phyloP scores from a whole-genome alignment of 495 filamentous ascomycete species.

The Aspergillus avenaceus region DNA sequence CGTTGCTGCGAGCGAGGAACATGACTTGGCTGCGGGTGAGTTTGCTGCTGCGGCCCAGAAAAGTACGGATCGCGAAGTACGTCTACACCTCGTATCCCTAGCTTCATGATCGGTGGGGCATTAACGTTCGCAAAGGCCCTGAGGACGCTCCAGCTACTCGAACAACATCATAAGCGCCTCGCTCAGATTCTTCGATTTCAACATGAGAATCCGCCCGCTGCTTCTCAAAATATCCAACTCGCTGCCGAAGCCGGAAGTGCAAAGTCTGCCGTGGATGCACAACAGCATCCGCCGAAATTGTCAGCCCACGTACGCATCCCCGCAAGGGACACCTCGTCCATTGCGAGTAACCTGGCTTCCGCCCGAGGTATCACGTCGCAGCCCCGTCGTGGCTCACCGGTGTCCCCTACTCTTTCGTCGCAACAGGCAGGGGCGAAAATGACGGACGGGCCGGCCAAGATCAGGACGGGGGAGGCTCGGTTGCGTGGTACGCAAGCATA shows the following conservation, averaged over 20 bases:
- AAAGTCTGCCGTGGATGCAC: constrained; percentile 28
- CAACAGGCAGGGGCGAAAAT: constrained; percentile 74
- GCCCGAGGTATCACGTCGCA: constrained; percentile 80
- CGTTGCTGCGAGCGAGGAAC: constrained; percentile 76
- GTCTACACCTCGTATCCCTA: background rate
- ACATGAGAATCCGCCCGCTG: constrained; percentile 50
- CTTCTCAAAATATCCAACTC: constrained; percentile 13
- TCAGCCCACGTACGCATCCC: constrained; percentile 45
- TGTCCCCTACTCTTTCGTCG: constrained; percentile 65
- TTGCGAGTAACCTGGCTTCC: constrained; percentile 86
- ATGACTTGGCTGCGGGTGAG: constrained; percentile 83
- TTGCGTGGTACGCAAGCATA: constrained; percentile 21
- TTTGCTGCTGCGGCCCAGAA: constrained; percentile 76
- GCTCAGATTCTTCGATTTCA: constrained; percentile 73
- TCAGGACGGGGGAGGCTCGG: constrained; percentile 34
- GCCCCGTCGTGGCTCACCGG: constrained; percentile 54
- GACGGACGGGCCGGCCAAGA: constrained; percentile 50
- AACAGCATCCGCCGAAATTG: constrained; percentile 33
- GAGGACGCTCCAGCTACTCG: constrained; percentile 76
- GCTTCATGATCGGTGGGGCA: background rate
- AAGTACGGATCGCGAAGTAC: constrained; percentile 71
- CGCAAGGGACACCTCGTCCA: constrained; percentile 72
- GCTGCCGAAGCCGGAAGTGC: constrained; percentile 18
- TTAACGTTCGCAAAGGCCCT: constrained; percentile 51
- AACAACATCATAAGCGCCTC: constrained; percentile 78